Conservation (phyloP, 1,284 basidiomycete species). For the Cutaneotrichosporon sp. region DNA sequence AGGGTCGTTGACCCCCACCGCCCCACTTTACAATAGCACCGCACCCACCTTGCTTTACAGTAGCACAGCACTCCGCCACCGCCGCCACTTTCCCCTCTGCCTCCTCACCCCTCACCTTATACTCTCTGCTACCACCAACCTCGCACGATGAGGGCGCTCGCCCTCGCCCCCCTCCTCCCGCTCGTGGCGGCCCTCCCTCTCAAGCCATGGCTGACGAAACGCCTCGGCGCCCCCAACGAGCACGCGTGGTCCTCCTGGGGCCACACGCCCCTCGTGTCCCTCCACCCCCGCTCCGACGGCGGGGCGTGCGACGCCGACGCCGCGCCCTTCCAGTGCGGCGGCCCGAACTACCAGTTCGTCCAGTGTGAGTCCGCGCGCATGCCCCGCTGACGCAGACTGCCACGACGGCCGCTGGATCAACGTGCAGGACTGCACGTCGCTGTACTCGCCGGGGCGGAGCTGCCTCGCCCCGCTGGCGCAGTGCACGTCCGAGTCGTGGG, state of each 20-base stretch:
- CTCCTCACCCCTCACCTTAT: neutral
- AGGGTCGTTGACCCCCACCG: neutral
- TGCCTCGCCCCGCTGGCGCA: neutral
- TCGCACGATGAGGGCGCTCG: neutral
- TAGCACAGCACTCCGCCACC: neutral
- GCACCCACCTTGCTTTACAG: too few relatives aligned
- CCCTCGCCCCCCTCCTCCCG: neutral
- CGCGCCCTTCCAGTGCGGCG: neutral
- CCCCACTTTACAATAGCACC: too few relatives aligned
- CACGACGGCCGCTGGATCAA: neutral
- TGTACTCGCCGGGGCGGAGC: neutral
- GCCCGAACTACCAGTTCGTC: neutral
- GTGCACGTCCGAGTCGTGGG: neutral
- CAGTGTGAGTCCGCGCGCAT: too few relatives aligned
- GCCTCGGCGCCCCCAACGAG: neutral
- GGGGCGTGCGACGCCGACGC: neutral
- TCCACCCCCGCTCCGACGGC: neutral
- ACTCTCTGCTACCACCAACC: too few relatives aligned
- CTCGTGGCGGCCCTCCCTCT: neutral
- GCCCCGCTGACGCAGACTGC: neutral
- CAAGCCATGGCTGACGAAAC: neutral
- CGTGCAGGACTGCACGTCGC: neutral
- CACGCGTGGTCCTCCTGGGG: neutral
- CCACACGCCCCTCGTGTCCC: neutral
- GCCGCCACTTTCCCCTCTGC: neutral